A percentile compares a stretch with the other conserved stretches of the same genome.
These are phyloP conservation scores for Arachnopeziza araneosa DNA, from an alignment of 2,329 filamentous ascomycete species.

Conservation along the genomic window DNA sequence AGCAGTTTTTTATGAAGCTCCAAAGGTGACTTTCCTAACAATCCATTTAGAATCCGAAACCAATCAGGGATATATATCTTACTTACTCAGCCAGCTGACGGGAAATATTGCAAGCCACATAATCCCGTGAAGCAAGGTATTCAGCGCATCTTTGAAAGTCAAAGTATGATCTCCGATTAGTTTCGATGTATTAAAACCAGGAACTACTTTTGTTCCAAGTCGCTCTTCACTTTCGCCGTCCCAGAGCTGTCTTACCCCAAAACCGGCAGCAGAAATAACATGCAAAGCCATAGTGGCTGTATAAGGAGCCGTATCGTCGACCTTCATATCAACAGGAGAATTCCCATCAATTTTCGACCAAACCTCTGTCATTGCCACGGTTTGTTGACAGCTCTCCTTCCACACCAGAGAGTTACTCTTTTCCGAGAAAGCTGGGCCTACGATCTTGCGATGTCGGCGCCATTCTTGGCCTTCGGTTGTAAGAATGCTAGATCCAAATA, in stretches of 20 bases:
- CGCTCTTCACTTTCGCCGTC: slow-evolving; percentile 35
- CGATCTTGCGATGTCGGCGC: slow-evolving; percentile 30
- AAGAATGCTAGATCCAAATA: slow-evolving; percentile 29
- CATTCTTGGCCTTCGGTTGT: slow-evolving; percentile 25
- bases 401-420: slow-evolving; percentile 34
- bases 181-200: slow-evolving; percentile 14
- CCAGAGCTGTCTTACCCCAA: slow-evolving; percentile 34
- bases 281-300: slow-evolving; percentile 47
- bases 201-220: slow-evolving; percentile 12
- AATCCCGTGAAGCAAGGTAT: slow-evolving; percentile 41
- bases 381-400: slow-evolving; percentile 45
- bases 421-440: slow-evolving; percentile 30
- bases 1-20: slow-evolving; percentile 37
- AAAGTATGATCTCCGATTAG: slow-evolving; percentile 35
- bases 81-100: slow-evolving; percentile 37
- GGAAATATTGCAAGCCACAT: slow-evolving; percentile 43
- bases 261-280: slow-evolving; percentile 49
- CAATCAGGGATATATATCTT: background rate
- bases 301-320: slow-evolving; percentile 38
- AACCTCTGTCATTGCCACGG: slow-evolving; percentile 35
- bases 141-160: slow-evolving; percentile 45
- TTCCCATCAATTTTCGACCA: slow-evolving; percentile 25
- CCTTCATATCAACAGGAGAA: slow-evolving; percentile 20
- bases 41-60: background rate
- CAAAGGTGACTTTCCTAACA: slow-evolving; percentile 30